Conservation (phyloP, 495 filamentous ascomycete genomes). For the Evernia prunastri region DNA sequence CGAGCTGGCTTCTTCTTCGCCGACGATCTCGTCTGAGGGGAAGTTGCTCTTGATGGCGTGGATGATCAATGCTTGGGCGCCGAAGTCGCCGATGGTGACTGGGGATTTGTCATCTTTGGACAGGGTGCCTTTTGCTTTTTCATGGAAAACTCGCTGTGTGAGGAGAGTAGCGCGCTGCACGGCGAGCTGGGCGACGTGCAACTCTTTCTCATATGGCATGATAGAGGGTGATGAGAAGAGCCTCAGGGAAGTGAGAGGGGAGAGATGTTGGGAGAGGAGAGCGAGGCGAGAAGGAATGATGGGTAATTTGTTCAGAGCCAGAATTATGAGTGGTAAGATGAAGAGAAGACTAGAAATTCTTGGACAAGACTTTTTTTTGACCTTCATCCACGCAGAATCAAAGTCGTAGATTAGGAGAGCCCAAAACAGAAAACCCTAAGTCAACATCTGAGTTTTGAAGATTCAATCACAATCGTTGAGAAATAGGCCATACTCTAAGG, state of each 20-base stretch:
- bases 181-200: conserved; percentile 79
- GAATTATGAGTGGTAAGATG: conserved; percentile 45
- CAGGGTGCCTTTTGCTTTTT: conserved; percentile 85
- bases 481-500: too few relatives aligned
- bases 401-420: background rate
- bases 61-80: conserved; percentile 94
- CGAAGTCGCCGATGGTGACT: conserved; percentile 96
- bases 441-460: too few relatives aligned
- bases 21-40: conserved; percentile 84
- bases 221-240: conserved; percentile 25
- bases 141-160: conserved; percentile 88
- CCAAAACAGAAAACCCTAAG: background rate
- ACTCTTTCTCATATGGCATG: conserved; percentile 69
- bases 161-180: conserved; percentile 84
- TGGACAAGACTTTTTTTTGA: conserved; percentile 8
- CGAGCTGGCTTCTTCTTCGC: conserved; percentile 82
- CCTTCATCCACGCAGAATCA: background rate
- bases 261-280: conserved; percentile 34
- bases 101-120: conserved; percentile 93
- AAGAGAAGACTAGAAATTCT: conserved; percentile 39
- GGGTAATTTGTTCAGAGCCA: conserved; percentile 27
- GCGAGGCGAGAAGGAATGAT: conserved; percentile 41
- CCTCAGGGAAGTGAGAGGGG: conserved; percentile 14
- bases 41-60: conserved; percentile 81
- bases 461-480: too few relatives aligned